Conservation (phyloP, 257 asterid genomes). For the Petunia secreta region DNA sequence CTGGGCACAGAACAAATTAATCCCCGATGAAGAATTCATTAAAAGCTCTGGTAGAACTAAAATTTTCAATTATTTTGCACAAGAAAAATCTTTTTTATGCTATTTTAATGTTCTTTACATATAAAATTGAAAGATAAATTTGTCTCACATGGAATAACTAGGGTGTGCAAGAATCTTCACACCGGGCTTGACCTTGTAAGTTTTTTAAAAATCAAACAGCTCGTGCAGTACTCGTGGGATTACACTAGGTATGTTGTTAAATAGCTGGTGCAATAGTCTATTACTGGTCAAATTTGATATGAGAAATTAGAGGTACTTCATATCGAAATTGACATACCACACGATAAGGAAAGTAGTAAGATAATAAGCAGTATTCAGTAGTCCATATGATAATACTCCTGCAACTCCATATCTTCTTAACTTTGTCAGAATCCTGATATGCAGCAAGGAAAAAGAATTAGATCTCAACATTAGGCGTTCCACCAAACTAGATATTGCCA, state of each 20-base stretch:
- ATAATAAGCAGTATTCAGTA: conserved; percentile 86
- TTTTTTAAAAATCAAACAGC: background rate
- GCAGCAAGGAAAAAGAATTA: conserved; percentile 34
- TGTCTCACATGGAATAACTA: background rate
- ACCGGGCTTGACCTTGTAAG: background rate
- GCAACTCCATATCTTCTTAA: conserved; percentile 83
- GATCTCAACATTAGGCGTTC: conserved; percentile 31
- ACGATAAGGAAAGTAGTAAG: conserved; percentile 82
- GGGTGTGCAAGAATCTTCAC: conserved; percentile 16
- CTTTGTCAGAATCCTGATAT: conserved; percentile 60
- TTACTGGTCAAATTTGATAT: too few species aligned
- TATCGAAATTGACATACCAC: conserved; percentile 52
- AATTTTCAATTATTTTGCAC: background rate
- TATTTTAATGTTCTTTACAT: conserved; percentile 3
- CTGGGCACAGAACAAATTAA: too few species aligned
- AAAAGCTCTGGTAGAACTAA: background rate
- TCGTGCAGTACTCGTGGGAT: background rate
- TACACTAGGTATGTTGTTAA: too few species aligned
- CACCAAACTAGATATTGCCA: background rate
- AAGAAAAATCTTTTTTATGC: background rate
- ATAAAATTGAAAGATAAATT: background rate
- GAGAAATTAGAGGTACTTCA: background rate
- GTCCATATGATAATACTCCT: conserved; percentile 87
- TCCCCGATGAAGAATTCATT: background rate
- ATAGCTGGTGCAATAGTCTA: too few species aligned